Evolutionary conservation across 2,329 filamentous ascomycete species (phyloP).

Genomic region (Xylaria sp.): DNA sequence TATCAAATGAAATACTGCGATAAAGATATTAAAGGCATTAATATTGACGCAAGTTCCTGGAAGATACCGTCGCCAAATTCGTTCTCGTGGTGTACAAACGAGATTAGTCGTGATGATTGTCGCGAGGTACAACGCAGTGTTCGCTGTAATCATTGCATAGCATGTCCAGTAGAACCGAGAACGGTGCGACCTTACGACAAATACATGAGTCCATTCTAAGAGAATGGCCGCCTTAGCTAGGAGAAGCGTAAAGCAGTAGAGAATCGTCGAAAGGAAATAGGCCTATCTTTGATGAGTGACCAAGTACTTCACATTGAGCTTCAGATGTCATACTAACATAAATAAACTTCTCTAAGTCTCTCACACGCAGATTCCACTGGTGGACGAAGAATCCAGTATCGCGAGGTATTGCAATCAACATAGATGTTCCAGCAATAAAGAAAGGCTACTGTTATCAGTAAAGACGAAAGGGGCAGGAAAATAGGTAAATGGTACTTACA

Average conservation of each 20-base stretch:
- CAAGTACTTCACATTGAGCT: not conserved
- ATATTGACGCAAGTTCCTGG: constrained; percentile 22
- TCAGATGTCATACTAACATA: constrained; percentile 15
- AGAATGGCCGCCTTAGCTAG: constrained; percentile 23
- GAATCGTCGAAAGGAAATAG: constrained; percentile 13
- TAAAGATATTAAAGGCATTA: constrained; percentile 25
- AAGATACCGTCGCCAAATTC: constrained; percentile 15
- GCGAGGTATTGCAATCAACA: not conserved
- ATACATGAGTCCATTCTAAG: constrained; percentile 24
- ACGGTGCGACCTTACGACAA: constrained; percentile 12
- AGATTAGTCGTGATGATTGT: constrained; percentile 12
- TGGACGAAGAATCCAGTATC: constrained; percentile 29
- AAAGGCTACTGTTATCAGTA: constrained; percentile 22
- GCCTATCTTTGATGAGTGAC: constrained; percentile 1
- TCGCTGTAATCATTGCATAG: constrained; percentile 18
- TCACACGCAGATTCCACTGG: constrained; percentile 19
- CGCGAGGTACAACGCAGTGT: constrained; percentile 18
- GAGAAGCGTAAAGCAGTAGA: constrained; percentile 19
- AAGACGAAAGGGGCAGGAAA: not conserved
- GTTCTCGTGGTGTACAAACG: constrained; percentile 19
- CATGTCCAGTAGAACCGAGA: constrained; percentile 22
- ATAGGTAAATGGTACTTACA: not conserved
- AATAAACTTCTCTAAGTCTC: constrained; percentile 13
- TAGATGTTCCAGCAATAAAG: constrained; percentile 11
- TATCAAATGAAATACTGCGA: constrained; percentile 44